phyloP scores from a whole-genome alignment of 495 filamentous ascomycete genomes.

The Penicillium parvum region DNA sequence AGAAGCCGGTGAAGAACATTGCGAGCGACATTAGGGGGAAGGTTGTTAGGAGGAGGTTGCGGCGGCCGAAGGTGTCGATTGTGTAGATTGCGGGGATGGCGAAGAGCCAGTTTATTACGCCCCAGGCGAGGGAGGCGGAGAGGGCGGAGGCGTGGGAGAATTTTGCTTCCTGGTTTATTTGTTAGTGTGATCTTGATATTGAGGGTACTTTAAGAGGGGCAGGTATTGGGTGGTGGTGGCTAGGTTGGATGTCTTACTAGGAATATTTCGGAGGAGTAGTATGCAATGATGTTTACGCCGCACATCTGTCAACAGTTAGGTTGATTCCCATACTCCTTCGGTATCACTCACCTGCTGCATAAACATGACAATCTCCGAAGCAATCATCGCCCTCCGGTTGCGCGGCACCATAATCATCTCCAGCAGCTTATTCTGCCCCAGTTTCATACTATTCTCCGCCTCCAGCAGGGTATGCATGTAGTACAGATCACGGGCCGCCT shows the following conservation, averaged over 20 bases:
- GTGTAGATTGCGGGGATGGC: slow-evolving; percentile 75
- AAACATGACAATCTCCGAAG: slow-evolving; percentile 77
- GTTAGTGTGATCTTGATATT: not conserved
- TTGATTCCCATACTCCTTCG: slow-evolving; percentile 24
- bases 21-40: slow-evolving; percentile 72
- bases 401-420: slow-evolving; percentile 71
- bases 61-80: slow-evolving; percentile 79
- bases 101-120: slow-evolving; percentile 76
- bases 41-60: slow-evolving; percentile 70
- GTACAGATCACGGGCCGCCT: slow-evolving; percentile 77
- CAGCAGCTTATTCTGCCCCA: slow-evolving; percentile 57
- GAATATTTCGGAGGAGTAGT: slow-evolving; percentile 54
- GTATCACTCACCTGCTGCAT: slow-evolving; percentile 65
- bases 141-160: slow-evolving; percentile 55
- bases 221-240: not conserved
- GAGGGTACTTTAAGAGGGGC: no score
- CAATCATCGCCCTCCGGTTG: slow-evolving; percentile 73
- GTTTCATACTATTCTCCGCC: slow-evolving; percentile 57
- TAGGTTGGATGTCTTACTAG: slow-evolving; percentile 11
- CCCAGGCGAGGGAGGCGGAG: slow-evolving; percentile 66
- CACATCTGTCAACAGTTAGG: slow-evolving; percentile 42
- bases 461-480: slow-evolving; percentile 74
- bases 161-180: slow-evolving; percentile 22
- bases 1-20: slow-evolving; percentile 76
- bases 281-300: slow-evolving; percentile 60